Conservation (phyloP, 208 protist species). For the Trypanosoma boissoni region DNA sequence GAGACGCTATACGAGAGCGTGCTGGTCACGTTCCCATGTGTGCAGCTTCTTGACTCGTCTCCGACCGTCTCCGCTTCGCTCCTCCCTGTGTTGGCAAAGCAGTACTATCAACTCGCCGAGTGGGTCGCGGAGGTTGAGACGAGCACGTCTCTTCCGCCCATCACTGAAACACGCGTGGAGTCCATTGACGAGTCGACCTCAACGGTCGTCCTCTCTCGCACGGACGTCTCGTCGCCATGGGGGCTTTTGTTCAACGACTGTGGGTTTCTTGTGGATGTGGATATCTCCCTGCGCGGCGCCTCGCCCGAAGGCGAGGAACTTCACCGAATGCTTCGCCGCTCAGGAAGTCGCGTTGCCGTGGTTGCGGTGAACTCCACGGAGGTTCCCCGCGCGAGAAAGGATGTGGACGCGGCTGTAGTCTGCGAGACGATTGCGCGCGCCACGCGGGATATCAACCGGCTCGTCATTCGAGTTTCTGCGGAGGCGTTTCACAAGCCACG, state of each 20-base stretch:
- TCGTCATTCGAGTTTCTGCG: slow-evolving; percentile 35
- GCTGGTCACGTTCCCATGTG: slow-evolving; percentile 49
- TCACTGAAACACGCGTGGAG: slow-evolving; percentile 45
- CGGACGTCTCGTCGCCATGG: slow-evolving; percentile 39
- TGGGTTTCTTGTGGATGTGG: slow-evolving; percentile 54
- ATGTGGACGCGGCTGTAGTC: background rate
- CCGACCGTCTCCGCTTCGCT: slow-evolving; percentile 19
- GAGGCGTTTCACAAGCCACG: slow-evolving; percentile 29
- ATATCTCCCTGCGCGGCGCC: slow-evolving; percentile 46
- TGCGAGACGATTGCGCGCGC: slow-evolving; percentile 17
- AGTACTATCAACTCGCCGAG: slow-evolving; percentile 73
- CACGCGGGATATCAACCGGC: slow-evolving; percentile 26
- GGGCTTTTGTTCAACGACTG: slow-evolving; percentile 73
- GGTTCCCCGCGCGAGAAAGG: slow-evolving; percentile 13
- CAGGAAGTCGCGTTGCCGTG: slow-evolving; percentile 36
- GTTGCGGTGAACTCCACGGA: slow-evolving; percentile 35
- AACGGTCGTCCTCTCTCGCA: slow-evolving; percentile 38
- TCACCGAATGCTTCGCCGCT: slow-evolving; percentile 44
- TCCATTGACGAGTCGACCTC: slow-evolving; percentile 27
- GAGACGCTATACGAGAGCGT: slow-evolving; percentile 45
- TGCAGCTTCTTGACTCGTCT: slow-evolving; percentile 26
- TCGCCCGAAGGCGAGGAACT: slow-evolving; percentile 38
- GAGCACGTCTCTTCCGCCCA: slow-evolving; percentile 29
- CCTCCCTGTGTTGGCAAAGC: slow-evolving; percentile 35
- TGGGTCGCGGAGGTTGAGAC: slow-evolving; percentile 41